A percentile compares a stretch with the other conserved stretches of the same genome.
These are phyloP conservation scores for Inonotus hispidus DNA, from an alignment of 1,284 basidiomycete species.

Conservation along the genomic window DNA sequence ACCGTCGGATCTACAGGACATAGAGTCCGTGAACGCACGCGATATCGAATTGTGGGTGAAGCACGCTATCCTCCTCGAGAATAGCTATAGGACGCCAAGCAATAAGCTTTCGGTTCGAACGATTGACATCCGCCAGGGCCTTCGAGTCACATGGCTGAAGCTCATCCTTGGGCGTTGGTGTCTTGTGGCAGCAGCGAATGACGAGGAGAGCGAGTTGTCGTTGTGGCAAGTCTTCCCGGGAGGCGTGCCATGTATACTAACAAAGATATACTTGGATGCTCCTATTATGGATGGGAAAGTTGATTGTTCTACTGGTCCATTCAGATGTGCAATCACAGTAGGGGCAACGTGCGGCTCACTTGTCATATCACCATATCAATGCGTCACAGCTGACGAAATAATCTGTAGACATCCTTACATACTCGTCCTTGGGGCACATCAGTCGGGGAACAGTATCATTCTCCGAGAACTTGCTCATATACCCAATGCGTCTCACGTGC, in stretches of 20 bases:
- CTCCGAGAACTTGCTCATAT: neutral
- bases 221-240: neutral
- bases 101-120: neutral
- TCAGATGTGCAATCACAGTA: neutral
- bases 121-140: neutral
- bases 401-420: neutral
- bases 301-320: neutral
- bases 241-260: neutral
- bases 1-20: neutral
- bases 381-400: neutral
- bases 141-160: constrained; percentile 5
- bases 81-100: neutral
- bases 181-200: constrained; percentile 4
- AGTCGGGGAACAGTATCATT: neutral
- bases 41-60: constrained; percentile 4
- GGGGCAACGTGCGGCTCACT: neutral
- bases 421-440: neutral
- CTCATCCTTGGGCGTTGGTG: constrained; percentile 8
- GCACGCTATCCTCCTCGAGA: neutral
- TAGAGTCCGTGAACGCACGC: neutral
- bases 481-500: neutral
- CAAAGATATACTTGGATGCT: neutral
- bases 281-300: constrained; percentile 6
- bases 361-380: neutral
- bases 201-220: neutral